These are phyloP conservation scores for Chlorokybus atmophyticus DNA, from an alignment of 139 green algal genomes.

Conservation along the genomic window DNA sequence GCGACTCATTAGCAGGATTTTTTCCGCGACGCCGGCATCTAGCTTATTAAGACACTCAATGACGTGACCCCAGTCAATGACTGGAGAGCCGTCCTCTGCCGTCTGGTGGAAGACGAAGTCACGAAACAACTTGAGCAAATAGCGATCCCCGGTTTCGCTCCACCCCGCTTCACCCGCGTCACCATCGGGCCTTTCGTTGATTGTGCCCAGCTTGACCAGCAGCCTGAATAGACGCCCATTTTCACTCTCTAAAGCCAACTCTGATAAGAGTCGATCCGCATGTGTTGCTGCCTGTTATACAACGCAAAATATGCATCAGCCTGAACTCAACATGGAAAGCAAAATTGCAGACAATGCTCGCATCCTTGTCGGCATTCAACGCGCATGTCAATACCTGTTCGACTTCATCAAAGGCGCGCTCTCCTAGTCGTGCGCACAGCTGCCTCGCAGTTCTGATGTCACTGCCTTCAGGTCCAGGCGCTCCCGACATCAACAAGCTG, in stretches of 20 bases:
- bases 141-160: constrained; percentile 60
- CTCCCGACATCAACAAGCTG: constrained; percentile 23
- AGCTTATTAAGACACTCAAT: constrained; percentile 78
- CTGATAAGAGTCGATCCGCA: constrained; percentile 30
- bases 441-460: constrained; percentile 32
- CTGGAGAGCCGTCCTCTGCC: constrained; percentile 42
- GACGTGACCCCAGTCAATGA: constrained; percentile 76
- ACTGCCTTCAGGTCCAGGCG: constrained; percentile 7
- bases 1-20: constrained; percentile 63
- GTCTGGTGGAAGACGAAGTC: constrained; percentile 67
- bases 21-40: constrained; percentile 26
- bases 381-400: too few species aligned
- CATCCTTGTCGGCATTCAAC: too few species aligned
- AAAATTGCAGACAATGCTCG: too few species aligned
- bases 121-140: constrained; percentile 80
- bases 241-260: constrained; percentile 68
- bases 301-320: too few species aligned
- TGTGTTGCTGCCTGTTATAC: too few species aligned
- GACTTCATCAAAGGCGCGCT: constrained; percentile 61
- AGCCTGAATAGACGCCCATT: constrained; percentile 77
- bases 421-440: constrained; percentile 46
- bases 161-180: constrained; percentile 40
- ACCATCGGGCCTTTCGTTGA: constrained; percentile 55
- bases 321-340: too few species aligned
- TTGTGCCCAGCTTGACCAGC: constrained; percentile 56